These are phyloP conservation scores for Globomyces sp. DNA, from an alignment of 371 early-diverging fungal species.

Conservation along the genomic window DNA sequence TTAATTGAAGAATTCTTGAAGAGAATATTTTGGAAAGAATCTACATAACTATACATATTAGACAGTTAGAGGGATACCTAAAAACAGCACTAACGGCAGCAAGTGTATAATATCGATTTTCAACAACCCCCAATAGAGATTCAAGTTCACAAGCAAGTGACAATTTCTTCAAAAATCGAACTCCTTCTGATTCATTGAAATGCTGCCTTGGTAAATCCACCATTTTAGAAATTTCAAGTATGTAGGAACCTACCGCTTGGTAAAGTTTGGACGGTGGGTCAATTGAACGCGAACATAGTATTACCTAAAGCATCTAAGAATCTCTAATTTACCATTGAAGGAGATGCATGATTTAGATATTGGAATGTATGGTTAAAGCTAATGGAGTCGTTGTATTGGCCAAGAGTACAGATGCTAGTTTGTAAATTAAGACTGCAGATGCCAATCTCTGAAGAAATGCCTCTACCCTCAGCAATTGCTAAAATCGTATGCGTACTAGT, in stretches of 20 bases:
- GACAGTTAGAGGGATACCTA: neutral
- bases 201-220: neutral
- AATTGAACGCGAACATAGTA: neutral
- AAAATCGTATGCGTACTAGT: neutral
- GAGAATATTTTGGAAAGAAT: neutral
- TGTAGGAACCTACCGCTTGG: neutral
- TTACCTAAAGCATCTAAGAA: neutral
- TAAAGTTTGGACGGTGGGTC: neutral
- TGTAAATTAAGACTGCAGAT: neutral
- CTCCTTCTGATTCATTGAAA: neutral
- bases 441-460: neutral
- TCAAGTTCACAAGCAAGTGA: neutral
- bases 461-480: neutral
- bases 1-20: constrained; percentile 2
- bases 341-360: neutral
- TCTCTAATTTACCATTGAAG: neutral
- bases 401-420: neutral
- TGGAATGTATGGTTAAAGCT: too few species aligned
- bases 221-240: neutral
- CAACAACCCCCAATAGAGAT: neutral
- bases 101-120: neutral
- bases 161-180: neutral
- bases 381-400: neutral
- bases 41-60: neutral
- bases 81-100: neutral